Evolutionary conservation across 805 yeast genomes (phyloP).

Genomic region (Millerago galiae): DNA sequence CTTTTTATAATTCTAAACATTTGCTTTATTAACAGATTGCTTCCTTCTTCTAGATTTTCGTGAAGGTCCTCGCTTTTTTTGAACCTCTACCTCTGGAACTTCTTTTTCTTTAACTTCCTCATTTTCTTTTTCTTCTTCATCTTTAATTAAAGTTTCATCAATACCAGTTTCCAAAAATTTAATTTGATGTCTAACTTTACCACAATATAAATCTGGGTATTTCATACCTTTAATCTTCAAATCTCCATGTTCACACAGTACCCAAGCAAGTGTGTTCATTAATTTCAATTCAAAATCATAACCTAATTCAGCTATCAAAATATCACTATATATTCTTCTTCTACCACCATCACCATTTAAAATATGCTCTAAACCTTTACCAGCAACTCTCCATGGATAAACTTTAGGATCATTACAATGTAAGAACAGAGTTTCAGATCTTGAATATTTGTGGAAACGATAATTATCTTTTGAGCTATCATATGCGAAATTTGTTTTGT

Average conservation of each 20-base stretch:
- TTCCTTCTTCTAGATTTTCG: too few species aligned
- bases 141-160: neutral
- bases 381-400: slow-evolving; percentile 25
- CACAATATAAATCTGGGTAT: slow-evolving; percentile 33
- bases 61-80: neutral
- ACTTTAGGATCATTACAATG: slow-evolving; percentile 26
- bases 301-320: slow-evolving; percentile 19
- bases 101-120: neutral
- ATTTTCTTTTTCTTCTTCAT: neutral
- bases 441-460: slow-evolving; percentile 14
- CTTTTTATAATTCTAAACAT: too few species aligned
- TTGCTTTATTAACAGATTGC: too few species aligned
- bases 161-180: slow-evolving; percentile 25
- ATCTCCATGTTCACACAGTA: slow-evolving; percentile 26
- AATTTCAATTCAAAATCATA: slow-evolving; percentile 25
- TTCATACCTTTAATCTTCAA: slow-evolving; percentile 33
- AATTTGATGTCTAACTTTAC: slow-evolving; percentile 31
- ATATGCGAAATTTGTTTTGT: slow-evolving; percentile 12
- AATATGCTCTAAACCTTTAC: slow-evolving; percentile 20
- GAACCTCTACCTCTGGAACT: neutral
- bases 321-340: slow-evolving; percentile 18
- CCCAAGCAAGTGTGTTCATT: slow-evolving; percentile 24
- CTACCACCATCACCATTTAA: slow-evolving; percentile 15
- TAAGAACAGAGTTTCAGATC: slow-evolving; percentile 21
- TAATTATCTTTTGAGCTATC: slow-evolving; percentile 17